Evolutionary conservation across 768 basidiomycete genomes (phyloP).

Genomic region (Tubosaeta sp.): DNA sequence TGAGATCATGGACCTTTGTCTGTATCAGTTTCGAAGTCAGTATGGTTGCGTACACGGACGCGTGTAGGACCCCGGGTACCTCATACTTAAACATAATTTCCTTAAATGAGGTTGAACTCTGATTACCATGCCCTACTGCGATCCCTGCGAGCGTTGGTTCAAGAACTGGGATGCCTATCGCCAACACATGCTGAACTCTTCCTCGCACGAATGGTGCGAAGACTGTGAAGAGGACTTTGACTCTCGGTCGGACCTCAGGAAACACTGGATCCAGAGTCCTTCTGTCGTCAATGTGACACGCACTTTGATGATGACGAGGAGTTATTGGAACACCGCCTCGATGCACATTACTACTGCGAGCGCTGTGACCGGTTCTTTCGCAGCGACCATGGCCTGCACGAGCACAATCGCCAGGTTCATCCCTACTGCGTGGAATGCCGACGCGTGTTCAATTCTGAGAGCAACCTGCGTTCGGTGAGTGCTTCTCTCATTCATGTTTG

Average conservation of each 20-base stretch:
- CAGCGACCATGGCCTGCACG: slow-evolving; percentile 35
- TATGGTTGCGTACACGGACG: slow-evolving; percentile 21
- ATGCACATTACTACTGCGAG: slow-evolving; percentile 24
- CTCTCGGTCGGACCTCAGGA: slow-evolving; percentile 30
- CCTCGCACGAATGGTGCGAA: slow-evolving; percentile 42
- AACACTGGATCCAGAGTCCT: slow-evolving; percentile 45
- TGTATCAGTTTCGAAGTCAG: slow-evolving; percentile 6
- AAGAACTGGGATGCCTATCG: slow-evolving; percentile 19
- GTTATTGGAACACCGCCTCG: not conserved
- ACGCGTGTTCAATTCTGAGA: slow-evolving; percentile 36
- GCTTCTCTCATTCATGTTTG: too few species aligned
- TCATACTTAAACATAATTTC: not conserved
- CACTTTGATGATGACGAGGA: slow-evolving; percentile 34
- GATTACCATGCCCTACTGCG: slow-evolving; percentile 24
- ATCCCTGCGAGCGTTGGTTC: slow-evolving; percentile 40
- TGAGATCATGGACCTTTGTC: slow-evolving; percentile 90
- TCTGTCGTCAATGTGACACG: slow-evolving; percentile 48
- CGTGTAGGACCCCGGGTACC: slow-evolving; percentile 27
- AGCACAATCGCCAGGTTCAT: slow-evolving; percentile 45
- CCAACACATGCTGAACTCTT: slow-evolving; percentile 36
- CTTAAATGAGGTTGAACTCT: not conserved
- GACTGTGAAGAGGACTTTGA: not conserved
- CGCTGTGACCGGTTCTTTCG: slow-evolving; percentile 42
- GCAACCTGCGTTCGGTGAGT: slow-evolving; percentile 16
- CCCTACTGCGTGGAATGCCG: slow-evolving; percentile 45